Percentiles rank a stretch among this genome's conserved stretches.
phyloP scores from a whole-genome alignment of 2,329 filamentous ascomycete species.

The Penicillium nordicum region DNA sequence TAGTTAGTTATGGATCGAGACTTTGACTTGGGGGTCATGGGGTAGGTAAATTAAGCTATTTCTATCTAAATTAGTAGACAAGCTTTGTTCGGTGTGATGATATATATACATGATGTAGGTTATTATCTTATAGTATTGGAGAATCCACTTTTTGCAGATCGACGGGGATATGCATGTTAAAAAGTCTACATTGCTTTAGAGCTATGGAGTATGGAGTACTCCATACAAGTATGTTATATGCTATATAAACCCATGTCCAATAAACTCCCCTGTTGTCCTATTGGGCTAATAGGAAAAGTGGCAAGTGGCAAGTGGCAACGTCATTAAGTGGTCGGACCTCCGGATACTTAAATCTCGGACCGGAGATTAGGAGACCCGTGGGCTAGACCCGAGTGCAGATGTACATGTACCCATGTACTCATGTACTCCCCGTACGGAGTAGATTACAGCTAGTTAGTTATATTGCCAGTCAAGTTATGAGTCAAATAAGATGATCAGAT shows the following conservation, averaged over 20 bases:
- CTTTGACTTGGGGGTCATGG: too few relatives aligned
- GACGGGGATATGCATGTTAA: slow-evolving; percentile 1
- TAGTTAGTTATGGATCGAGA: background rate
- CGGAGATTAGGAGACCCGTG: background rate
- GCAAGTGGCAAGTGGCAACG: slow-evolving; percentile 1
- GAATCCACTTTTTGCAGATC: slow-evolving; percentile 3
- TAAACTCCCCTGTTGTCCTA: background rate
- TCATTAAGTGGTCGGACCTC: slow-evolving; percentile 1
- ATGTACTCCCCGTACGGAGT: too few relatives aligned
- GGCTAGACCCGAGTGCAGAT: background rate
- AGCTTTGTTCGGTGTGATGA: too few relatives aligned
- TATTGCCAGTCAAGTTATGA: background rate
- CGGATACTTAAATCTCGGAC: background rate
- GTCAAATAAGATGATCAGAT: background rate
- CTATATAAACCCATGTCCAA: background rate
- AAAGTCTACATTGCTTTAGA: background rate
- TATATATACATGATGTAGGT: too few relatives aligned
- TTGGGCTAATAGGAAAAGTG: background rate
- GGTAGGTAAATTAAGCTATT: background rate
- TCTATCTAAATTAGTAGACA: background rate
- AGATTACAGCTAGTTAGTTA: too few relatives aligned
- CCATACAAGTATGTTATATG: background rate
- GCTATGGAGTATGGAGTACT: background rate
- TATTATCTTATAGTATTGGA: background rate
- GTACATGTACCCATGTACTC: too few relatives aligned